Evolutionary conservation across 805 yeast genomes (phyloP).

Genomic region (Huiozyma naganishii): DNA sequence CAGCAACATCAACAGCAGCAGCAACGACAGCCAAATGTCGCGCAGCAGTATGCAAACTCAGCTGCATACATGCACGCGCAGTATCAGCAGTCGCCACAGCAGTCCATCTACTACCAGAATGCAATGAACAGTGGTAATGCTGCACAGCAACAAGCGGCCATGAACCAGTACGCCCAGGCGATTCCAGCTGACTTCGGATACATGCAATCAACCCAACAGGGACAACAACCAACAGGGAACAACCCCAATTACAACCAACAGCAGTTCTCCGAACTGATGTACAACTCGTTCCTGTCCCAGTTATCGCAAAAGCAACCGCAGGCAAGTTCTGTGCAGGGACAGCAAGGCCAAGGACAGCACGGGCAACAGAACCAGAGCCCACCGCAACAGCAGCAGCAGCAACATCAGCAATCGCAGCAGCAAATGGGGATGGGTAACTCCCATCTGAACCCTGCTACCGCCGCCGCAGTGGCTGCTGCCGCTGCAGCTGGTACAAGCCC

Average conservation of each 20-base stretch:
- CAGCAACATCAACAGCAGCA: constrained; percentile 6
- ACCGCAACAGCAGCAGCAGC: constrained; percentile 2
- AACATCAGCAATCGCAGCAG: constrained; percentile 4
- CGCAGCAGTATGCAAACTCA: not conserved
- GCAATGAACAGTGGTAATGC: not conserved
- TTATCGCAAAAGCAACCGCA: constrained; percentile 21
- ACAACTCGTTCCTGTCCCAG: constrained; percentile 25
- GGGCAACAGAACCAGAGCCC: not conserved
- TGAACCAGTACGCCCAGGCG: not conserved
- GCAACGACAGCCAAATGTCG: constrained; percentile 5
- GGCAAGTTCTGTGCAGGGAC: not conserved
- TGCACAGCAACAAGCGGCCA: not conserved
- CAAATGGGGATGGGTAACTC: not conserved
- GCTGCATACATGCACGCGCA: constrained; percentile 4
- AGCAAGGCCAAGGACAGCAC: not conserved
- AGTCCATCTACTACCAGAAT: constrained; percentile 4
- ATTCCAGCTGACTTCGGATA: not conserved
- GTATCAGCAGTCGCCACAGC: constrained; percentile 5
- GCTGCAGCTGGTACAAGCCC: not conserved
- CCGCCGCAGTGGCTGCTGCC: not conserved
- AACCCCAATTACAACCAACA: not conserved
- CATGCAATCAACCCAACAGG: not conserved
- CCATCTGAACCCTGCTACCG: not conserved
- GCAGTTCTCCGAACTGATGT: constrained; percentile 27
- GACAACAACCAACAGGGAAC: not conserved